phyloP scores from a whole-genome alignment of 805 yeast species.

The Candida methanosorbosa region DNA sequence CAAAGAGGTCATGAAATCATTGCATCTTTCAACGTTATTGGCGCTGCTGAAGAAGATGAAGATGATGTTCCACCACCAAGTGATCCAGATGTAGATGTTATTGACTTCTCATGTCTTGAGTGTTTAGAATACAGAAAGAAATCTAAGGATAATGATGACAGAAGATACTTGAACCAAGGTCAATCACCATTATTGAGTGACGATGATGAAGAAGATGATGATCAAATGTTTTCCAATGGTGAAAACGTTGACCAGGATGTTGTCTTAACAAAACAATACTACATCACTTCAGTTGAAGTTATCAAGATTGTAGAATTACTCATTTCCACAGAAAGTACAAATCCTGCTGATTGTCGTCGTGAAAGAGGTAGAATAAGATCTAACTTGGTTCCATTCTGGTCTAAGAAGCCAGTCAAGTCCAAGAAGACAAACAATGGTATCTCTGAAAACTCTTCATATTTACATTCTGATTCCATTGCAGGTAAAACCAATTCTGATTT shows the following conservation, averaged over 20 bases:
- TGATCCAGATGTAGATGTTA: slow-evolving; percentile 35
- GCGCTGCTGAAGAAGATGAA: slow-evolving; percentile 41
- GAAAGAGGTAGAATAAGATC: slow-evolving; percentile 63
- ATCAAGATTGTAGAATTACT: slow-evolving; percentile 55
- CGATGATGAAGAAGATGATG: slow-evolving; percentile 14
- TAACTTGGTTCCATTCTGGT: slow-evolving; percentile 61
- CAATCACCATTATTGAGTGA: slow-evolving; percentile 5
- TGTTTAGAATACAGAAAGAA: slow-evolving; percentile 22
- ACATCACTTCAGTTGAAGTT: slow-evolving; percentile 61
- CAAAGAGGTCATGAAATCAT: slow-evolving; percentile 39
- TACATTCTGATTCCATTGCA: not conserved
- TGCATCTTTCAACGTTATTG: slow-evolving; percentile 43
- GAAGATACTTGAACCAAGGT: no score
- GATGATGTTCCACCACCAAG: slow-evolving; percentile 26
- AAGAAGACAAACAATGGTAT: slow-evolving; percentile 16
- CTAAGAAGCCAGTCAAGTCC: slow-evolving; percentile 47
- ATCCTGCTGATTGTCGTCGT: slow-evolving; percentile 44
- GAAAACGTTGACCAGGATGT: not conserved
- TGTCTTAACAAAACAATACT: slow-evolving; percentile 25
- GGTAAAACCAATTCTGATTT: slow-evolving; percentile 24
- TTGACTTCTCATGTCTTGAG: slow-evolving; percentile 54
- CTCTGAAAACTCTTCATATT: slow-evolving; percentile 4
- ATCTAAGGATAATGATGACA: slow-evolving; percentile 8
- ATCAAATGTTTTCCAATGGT: not conserved
- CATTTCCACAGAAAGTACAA: slow-evolving; percentile 39